These are phyloP conservation scores for Linum trigynum DNA, from an alignment of 345 rosid species.

Conservation along the genomic window DNA sequence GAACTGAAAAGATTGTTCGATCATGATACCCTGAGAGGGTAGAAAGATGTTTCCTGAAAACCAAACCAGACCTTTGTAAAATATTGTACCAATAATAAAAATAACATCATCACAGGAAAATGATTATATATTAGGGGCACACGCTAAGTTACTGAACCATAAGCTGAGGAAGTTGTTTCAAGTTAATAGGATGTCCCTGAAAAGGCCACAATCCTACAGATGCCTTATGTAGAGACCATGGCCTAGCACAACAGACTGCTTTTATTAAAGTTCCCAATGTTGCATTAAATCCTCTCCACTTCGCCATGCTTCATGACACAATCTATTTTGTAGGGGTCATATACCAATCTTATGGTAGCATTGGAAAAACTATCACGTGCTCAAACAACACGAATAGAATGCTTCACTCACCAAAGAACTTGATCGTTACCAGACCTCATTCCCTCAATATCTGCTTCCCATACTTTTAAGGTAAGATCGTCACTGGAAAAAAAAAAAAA, in stretches of 20 bases:
- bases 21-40: conserved; percentile 94
- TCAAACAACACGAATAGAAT: background rate
- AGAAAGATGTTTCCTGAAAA: conserved; percentile 68
- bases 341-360: background rate
- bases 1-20: conserved; percentile 82
- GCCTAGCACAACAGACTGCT: too few species aligned
- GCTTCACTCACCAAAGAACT: conserved; percentile 61
- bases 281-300: too few species aligned
- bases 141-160: too few species aligned
- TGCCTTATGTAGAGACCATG: too few species aligned
- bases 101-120: background rate
- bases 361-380: background rate
- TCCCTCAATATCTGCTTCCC: conserved; percentile 48
- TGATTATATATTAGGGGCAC: too few species aligned
- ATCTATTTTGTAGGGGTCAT: too few species aligned
- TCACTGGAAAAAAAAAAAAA: conserved; percentile 51
- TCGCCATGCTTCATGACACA: too few species aligned
- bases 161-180: too few species aligned
- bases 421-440: conserved; percentile 58
- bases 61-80: conserved; percentile 2
- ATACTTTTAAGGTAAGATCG: conserved; percentile 88
- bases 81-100: background rate
- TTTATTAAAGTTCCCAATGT: too few species aligned
- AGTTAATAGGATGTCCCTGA: too few species aligned
- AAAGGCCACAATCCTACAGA: too few species aligned